Conservation (phyloP, 2,329 filamentous ascomycete genomes). For the Fusarium graminum region DNA sequence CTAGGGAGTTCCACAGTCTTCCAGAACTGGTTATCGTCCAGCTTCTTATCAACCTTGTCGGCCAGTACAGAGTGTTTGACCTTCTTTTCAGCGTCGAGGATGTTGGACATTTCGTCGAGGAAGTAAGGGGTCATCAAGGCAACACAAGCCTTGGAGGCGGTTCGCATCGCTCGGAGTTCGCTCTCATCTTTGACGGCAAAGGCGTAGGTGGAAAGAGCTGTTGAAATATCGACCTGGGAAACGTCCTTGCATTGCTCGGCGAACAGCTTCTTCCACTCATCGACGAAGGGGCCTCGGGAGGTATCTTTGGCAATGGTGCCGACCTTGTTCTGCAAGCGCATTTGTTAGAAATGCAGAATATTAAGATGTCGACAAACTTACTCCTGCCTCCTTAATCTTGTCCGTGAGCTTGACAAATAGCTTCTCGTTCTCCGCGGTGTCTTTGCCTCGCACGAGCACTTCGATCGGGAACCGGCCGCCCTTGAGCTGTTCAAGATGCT, state of each 20-base stretch:
- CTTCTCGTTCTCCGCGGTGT: slow-evolving; percentile 90
- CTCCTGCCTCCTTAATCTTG: slow-evolving; percentile 87
- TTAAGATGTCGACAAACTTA: slow-evolving; percentile 61
- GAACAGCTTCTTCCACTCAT: slow-evolving; percentile 93
- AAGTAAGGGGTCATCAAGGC: slow-evolving; percentile 97
- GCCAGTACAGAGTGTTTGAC: slow-evolving; percentile 89
- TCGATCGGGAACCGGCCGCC: slow-evolving; percentile 93
- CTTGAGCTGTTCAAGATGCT: slow-evolving; percentile 92
- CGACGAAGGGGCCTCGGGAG: slow-evolving; percentile 88
- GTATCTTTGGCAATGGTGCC: slow-evolving; percentile 88
- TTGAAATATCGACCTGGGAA: slow-evolving; percentile 87
- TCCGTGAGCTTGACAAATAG: slow-evolving; percentile 87
- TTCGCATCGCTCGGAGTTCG: slow-evolving; percentile 93
- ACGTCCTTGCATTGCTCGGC: slow-evolving; percentile 83
- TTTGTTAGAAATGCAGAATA: slow-evolving; percentile 28
- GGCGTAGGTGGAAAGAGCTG: slow-evolving; percentile 83
- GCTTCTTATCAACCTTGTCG: slow-evolving; percentile 89
- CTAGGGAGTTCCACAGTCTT: slow-evolving; percentile 78
- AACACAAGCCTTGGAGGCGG: slow-evolving; percentile 92
- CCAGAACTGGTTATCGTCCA: slow-evolving; percentile 96
- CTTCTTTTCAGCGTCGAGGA: slow-evolving; percentile 96
- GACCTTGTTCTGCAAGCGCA: slow-evolving; percentile 78
- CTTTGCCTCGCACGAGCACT: slow-evolving; percentile 91
- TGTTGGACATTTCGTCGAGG: slow-evolving; percentile 96
- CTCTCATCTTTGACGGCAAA: slow-evolving; percentile 95